Base-by-base conservation (phyloP, 192 early-diverging fungal species). In the Rhizoclosmatium globosum region DNA sequence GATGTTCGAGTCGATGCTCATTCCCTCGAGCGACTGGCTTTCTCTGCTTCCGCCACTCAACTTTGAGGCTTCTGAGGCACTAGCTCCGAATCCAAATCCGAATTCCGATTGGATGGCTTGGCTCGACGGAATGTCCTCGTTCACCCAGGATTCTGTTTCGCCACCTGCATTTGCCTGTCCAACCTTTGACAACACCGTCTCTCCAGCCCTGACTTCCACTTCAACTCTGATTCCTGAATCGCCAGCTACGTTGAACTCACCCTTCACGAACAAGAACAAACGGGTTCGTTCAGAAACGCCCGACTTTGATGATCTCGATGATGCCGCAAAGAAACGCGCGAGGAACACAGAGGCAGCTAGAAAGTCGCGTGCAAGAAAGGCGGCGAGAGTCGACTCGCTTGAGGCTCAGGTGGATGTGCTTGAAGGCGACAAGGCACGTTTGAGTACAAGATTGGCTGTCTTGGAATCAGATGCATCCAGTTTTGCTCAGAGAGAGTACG, bases 291-390 rank as follows among this genome's bases (percentile, higher is more conserved):
- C 9, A 58, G 19, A 23, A n/a, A 44, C 47, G 15, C 9, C 47
- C 13, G 13, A 21, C 21, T 3, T 19, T 38, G 71, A 73, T 17
- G 71, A 73, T 42, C 19, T 9, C 47, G 41, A 59, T 23, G 64
- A 78, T n/a, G 67, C 66, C 23, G 77, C 61, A 9, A 6, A 38
- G n/a, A 81, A 81, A 46, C 77, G 79, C 41, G 19, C 43, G 42
- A 61, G 61, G 43, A 81, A 97, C 87, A 97, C 95, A 2, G 95
- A 96, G 79, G 95, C 95, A 7, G 95, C 95, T 1, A 92, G 95
- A 56, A 90, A 95, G 72, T 96, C 94, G 44, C 92, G 95, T 45
- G 87, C 92, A 76, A 90, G 93, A 78, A 96, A 96, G 87, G 86
- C 94, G 23, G 89, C 92, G 74, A 89, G 88, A 78, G 92, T 97